Conservation (phyloP, 495 filamentous ascomycete genomes). For the Podospora appendiculata region DNA sequence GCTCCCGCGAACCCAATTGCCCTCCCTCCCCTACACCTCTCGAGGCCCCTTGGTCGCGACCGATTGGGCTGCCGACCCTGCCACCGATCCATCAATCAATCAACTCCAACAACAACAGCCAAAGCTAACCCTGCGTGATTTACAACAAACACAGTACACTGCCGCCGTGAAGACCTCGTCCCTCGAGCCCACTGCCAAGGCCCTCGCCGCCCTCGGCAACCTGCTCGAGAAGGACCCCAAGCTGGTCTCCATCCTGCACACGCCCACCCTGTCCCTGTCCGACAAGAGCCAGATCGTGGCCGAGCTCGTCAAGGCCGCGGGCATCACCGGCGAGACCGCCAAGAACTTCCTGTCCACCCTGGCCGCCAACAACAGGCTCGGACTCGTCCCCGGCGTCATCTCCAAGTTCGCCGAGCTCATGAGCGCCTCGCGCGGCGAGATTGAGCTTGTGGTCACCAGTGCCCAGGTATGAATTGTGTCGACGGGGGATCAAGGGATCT, state of each 20-base stretch:
- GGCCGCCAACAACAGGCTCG: conserved; percentile 92
- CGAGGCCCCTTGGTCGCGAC: not conserved
- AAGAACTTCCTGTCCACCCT: conserved; percentile 89
- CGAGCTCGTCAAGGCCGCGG: conserved; percentile 75
- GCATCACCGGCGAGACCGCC: conserved; percentile 64
- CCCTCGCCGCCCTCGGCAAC: conserved; percentile 60
- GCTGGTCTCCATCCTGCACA: conserved; percentile 63
- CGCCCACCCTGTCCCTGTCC: conserved; percentile 65
- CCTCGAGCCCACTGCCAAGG: conserved; percentile 74
- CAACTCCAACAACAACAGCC: not conserved
- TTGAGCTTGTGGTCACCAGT: conserved; percentile 83
- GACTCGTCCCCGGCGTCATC: conserved; percentile 69
- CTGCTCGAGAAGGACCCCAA: conserved; percentile 74
- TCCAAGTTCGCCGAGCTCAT: conserved; percentile 85
- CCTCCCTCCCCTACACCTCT: no score
- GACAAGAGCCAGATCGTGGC: conserved; percentile 80
- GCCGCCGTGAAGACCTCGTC: conserved; percentile 78
- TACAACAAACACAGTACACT: conserved; percentile 62
- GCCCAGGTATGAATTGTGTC: conserved; percentile 59
- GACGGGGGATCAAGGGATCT: no score
- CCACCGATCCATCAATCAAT: not conserved
- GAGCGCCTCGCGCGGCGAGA: conserved; percentile 81
- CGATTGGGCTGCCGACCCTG: not conserved
- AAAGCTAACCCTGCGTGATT: conserved; percentile 26
- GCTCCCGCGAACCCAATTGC: no score